A percentile compares a stretch with the other conserved stretches of the same genome.
phyloP scores from a whole-genome alignment of 179 eudicot genomes.

The Heliamphora pulchella region DNA sequence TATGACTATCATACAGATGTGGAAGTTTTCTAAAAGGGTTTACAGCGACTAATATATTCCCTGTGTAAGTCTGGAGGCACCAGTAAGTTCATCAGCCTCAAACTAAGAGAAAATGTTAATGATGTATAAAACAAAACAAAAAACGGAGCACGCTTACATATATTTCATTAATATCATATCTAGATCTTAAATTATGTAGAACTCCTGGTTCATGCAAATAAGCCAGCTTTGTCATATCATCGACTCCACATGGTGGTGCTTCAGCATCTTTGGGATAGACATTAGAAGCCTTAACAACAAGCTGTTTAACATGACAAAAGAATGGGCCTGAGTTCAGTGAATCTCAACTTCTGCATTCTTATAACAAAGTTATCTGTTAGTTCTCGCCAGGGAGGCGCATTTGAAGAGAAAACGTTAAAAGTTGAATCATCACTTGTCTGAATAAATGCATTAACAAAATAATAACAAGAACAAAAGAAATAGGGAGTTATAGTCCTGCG shows the following conservation, averaged over 20 bases:
- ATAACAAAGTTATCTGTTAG: background rate
- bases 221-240: constrained; percentile 93
- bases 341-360: background rate
- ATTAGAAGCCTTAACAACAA: constrained; percentile 56
- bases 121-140: no score
- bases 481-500: no score
- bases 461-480: no score
- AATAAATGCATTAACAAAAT: no score
- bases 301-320: constrained; percentile 38
- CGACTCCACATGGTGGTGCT: constrained; percentile 47
- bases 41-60: constrained; percentile 87
- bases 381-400: background rate
- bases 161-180: constrained; percentile 80
- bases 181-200: constrained; percentile 69
- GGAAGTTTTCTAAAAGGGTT: constrained; percentile 96
- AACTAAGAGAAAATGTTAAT: no score
- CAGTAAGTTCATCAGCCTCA: background rate
- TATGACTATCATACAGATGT: constrained; percentile 65
- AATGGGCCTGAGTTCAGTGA: background rate
- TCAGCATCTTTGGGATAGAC: constrained; percentile 85
- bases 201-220: constrained; percentile 98
- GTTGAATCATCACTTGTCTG: no score
- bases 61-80: constrained; percentile 81
- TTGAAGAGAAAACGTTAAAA: background rate
- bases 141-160: constrained; percentile 44